Conservation (phyloP, 768 basidiomycete genomes). For the Hortiboletus campestris region DNA sequence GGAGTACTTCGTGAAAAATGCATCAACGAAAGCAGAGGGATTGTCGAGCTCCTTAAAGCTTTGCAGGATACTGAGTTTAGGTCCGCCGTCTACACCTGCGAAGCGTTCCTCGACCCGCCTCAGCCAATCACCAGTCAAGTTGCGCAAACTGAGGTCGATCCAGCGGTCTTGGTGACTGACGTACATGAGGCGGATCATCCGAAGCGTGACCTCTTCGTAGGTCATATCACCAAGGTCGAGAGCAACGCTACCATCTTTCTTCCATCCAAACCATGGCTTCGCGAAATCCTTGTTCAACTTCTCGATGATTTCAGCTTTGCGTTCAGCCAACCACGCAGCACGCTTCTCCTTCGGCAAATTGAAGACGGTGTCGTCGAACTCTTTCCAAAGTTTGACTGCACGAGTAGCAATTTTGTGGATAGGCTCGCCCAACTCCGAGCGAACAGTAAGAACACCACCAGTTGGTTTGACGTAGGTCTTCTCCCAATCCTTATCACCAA, state of each 20-base stretch:
- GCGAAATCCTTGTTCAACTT: slow-evolving; percentile 95
- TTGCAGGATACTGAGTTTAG: slow-evolving; percentile 80
- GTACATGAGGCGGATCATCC: slow-evolving; percentile 94
- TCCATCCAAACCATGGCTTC: slow-evolving; percentile 97
- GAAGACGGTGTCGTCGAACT: slow-evolving; percentile 97
- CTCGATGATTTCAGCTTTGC: slow-evolving; percentile 82
- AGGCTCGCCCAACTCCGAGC: slow-evolving; percentile 96
- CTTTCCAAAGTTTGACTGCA: slow-evolving; percentile 97
- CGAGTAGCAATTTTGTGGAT: slow-evolving; percentile 99
- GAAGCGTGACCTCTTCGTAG: slow-evolving; percentile 91
- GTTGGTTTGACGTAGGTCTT: slow-evolving; percentile 92
- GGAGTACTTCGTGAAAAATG: slow-evolving; percentile 85
- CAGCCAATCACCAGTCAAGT: slow-evolving; percentile 95
- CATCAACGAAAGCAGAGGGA: slow-evolving; percentile 70
- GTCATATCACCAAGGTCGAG: slow-evolving; percentile 95
- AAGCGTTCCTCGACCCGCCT: slow-evolving; percentile 95
- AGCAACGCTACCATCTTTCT: slow-evolving; percentile 85
- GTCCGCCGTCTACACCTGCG: slow-evolving; percentile 79
- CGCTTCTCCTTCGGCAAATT: slow-evolving; percentile 96
- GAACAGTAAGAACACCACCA: slow-evolving; percentile 94
- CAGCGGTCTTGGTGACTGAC: slow-evolving; percentile 89
- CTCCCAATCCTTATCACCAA: slow-evolving; percentile 88
- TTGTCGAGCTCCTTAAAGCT: slow-evolving; percentile 85
- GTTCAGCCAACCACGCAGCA: slow-evolving; percentile 79
- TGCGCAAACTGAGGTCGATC: slow-evolving; percentile 89